phyloP scores from a whole-genome alignment of 2,329 filamentous ascomycete species.

The Hypoxylon sp. region DNA sequence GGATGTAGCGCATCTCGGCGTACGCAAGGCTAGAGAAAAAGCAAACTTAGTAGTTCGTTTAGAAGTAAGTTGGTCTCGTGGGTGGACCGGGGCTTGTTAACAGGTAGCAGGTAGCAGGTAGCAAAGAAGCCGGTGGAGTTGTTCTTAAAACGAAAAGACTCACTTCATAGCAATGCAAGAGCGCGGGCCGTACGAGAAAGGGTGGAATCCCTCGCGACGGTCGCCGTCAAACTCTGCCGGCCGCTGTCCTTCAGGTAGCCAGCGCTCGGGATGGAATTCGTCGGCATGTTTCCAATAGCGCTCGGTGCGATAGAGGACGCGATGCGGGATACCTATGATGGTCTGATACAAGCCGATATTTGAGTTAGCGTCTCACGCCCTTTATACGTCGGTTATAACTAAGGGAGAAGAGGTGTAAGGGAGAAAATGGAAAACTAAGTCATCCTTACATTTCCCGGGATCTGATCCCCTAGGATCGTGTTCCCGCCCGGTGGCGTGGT shows the following conservation, averaged over 20 bases:
- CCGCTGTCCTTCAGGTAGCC: neutral
- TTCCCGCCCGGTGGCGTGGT: neutral
- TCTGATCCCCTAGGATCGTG: neutral
- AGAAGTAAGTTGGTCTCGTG: too few species aligned
- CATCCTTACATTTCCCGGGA: neutral
- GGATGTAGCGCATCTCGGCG: constrained; percentile 21
- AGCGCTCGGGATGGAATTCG: neutral
- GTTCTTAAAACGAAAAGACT: too few species aligned
- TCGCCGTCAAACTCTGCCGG: neutral
- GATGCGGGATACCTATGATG: neutral
- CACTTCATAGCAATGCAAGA: neutral
- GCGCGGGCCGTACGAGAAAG: neutral
- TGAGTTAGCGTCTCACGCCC: too few species aligned
- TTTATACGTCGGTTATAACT: too few species aligned
- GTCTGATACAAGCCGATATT: neutral
- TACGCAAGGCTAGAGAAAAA: constrained; percentile 25
- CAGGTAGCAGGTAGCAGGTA: too few species aligned
- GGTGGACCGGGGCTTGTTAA: too few species aligned
- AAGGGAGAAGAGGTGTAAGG: too few species aligned
- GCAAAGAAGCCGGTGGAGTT: too few species aligned
- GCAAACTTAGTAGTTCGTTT: too few species aligned
- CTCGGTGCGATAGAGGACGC: too few species aligned
- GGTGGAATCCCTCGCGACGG: neutral
- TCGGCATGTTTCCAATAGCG: neutral
- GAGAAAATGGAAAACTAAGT: too few species aligned